These are phyloP conservation scores for Arthrobotrys iridis DNA, from an alignment of 2,329 filamentous ascomycete genomes.

Conservation along the genomic window DNA sequence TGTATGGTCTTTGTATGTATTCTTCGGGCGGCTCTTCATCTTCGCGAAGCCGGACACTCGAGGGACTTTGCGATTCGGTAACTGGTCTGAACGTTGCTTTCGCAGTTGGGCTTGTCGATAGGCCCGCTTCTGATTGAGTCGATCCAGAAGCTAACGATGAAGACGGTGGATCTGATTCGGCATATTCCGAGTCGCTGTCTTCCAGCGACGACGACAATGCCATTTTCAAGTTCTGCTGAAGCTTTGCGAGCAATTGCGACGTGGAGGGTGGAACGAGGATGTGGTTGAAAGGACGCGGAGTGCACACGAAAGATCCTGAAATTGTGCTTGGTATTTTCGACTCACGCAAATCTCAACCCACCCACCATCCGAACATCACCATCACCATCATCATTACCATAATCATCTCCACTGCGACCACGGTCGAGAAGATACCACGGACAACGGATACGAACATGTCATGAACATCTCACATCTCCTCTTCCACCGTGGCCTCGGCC, in stretches of 20 bases:
- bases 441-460: slow-evolving; percentile 27
- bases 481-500: slow-evolving; percentile 36
- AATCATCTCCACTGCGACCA: not conserved
- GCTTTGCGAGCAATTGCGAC: slow-evolving; percentile 9
- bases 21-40: not conserved
- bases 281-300: too few species aligned
- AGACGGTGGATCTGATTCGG: slow-evolving; percentile 5
- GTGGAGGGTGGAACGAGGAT: not conserved
- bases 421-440: not conserved
- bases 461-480: slow-evolving; percentile 47
- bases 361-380: too few species aligned
- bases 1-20: slow-evolving; percentile 21
- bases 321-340: too few species aligned
- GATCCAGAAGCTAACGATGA: slow-evolving; percentile 18
- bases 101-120: not conserved
- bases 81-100: not conserved
- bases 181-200: slow-evolving; percentile 3
- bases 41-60: too few species aligned
- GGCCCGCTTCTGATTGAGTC: not conserved
- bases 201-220: slow-evolving; percentile 17
- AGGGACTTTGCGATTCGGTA: not conserved
- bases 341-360: too few species aligned
- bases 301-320: too few species aligned
- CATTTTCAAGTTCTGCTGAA: slow-evolving; percentile 11
- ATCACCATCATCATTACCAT: too few species aligned